Evolutionary conservation across 2,329 filamentous ascomycete genomes (phyloP), one percentile per base, ranked within the genome.

Genomic region (Xylariaceae sp.): DNA sequence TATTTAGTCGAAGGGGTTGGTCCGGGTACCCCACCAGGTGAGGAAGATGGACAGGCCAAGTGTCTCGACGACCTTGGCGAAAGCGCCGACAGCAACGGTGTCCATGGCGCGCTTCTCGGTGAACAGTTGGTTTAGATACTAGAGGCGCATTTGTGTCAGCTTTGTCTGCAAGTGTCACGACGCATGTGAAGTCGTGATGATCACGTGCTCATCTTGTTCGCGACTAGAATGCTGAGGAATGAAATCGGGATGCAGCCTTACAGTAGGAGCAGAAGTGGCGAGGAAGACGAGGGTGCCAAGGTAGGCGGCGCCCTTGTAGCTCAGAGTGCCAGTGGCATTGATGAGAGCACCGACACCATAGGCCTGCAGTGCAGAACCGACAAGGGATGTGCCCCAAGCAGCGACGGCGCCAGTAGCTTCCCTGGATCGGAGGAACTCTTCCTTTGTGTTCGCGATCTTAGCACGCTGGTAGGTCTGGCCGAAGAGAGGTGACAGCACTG

Each of bases 261-360:
- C 91, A 62, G 86, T 86, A 66, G 93, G 93, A 71, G 92, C 92
- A 71, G 91, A 87, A 68, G 88, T 92, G 68, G 93, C 93, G 66
- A 92, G 83, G 83, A 97, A 97, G 81, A 97, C 89, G 74, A 97
- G 80, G 62, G 83, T 83, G 67, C 94, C 94, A 62, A 97, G 82
- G 80, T 97, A 97, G 58, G 93, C 91, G 64, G 94, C 92, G 69
- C 94, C 94, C 85, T 96, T 97, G 83, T 97, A 97, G 79, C 85
- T 92, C 65, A 97, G 82, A 57, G 93, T 97, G 66, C 91, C 92
- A 48, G 93, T 97, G 67, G 92, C 92, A 76, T 97, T 97, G 82
- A 93, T 89, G 67, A 96, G 80, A 63, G 92, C 92, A 68, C 88
- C 92, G 64, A 96, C 88, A 73, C 91, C 92, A 73, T 96, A 96